These are phyloP conservation scores for Fusarium haematococcum DNA, from an alignment of 2,329 filamentous ascomycete genomes.

Conservation along the genomic window DNA sequence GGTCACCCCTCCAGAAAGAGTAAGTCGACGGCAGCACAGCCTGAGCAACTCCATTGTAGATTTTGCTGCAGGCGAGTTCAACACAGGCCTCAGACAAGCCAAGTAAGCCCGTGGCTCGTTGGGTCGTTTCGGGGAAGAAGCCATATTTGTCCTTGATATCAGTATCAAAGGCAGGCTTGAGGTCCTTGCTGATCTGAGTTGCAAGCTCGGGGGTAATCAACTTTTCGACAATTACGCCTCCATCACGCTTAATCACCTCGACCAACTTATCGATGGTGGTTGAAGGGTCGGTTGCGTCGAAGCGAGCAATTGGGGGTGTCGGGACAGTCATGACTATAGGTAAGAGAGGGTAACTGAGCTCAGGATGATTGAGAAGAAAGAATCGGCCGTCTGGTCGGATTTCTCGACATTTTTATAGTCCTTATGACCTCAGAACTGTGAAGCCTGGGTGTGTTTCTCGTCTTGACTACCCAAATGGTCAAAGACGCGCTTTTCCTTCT, in stretches of 20 bases:
- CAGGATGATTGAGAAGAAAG: not conserved
- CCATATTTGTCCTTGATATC: constrained; percentile 52
- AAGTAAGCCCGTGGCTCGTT: constrained; percentile 54
- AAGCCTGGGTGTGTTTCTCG: not conserved
- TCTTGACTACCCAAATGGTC: not conserved
- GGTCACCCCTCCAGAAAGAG: constrained; percentile 7
- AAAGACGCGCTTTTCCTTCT: not conserved
- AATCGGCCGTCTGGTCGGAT: not conserved
- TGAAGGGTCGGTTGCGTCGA: not conserved
- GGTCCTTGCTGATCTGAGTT: constrained; percentile 51
- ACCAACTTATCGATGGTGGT: not conserved
- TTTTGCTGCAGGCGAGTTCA: constrained; percentile 50
- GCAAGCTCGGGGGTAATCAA: constrained; percentile 49
- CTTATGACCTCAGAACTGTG: not conserved
- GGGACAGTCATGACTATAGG: not conserved
- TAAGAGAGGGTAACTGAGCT: not conserved
- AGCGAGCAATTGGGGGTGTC: not conserved
- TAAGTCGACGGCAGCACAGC: constrained; percentile 7
- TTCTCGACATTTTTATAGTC: not conserved
- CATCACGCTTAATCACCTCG: constrained; percentile 40
- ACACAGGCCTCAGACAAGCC: constrained; percentile 52
- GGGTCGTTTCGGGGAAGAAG: constrained; percentile 55
- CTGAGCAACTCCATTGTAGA: constrained; percentile 18
- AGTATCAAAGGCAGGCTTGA: constrained; percentile 52
- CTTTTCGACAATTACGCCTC: constrained; percentile 52